phyloP scores from a whole-genome alignment of 2,329 filamentous ascomycete species.

The Magnaporthiopsis incrustans region DNA sequence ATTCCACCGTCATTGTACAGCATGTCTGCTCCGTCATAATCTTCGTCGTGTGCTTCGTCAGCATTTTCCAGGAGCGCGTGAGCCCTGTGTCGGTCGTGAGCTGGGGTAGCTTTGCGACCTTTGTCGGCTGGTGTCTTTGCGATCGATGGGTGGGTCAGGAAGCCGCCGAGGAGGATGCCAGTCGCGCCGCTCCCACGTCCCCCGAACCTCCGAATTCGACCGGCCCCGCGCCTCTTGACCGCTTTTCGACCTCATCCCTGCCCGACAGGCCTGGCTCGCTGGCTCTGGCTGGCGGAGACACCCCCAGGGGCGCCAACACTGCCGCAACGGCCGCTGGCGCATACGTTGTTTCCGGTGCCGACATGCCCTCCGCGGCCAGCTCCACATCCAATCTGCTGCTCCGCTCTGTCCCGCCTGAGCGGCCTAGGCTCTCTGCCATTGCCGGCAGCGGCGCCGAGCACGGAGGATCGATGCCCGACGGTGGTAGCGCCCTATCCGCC shows the following conservation, averaged over 20 bases:
- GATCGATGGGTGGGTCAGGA: constrained; percentile 76
- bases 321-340: too few relatives aligned
- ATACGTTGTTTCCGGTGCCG: too few relatives aligned
- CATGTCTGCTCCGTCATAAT: constrained; percentile 93
- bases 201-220: neutral
- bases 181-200: constrained; percentile 13
- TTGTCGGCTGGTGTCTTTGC: constrained; percentile 85
- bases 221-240: neutral
- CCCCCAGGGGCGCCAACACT: too few relatives aligned
- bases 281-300: too few relatives aligned
- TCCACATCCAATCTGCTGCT: constrained; percentile 37
- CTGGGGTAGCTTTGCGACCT: constrained; percentile 73
- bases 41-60: constrained; percentile 88
- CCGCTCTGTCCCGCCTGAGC: constrained; percentile 10
- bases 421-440: constrained; percentile 10
- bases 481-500: constrained; percentile 20
- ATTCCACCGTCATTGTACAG: constrained; percentile 93
- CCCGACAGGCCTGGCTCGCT: neutral
- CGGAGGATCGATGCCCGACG: neutral
- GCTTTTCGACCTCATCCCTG: neutral
- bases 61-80: constrained; percentile 80
- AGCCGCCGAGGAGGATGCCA: constrained; percentile 41
- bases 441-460: constrained; percentile 19
- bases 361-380: constrained; percentile 32
- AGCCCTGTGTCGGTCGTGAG: constrained; percentile 83